Evolutionary conservation across 2,329 filamentous ascomycete genomes (phyloP).

Genomic region (Knufia petricola): DNA sequence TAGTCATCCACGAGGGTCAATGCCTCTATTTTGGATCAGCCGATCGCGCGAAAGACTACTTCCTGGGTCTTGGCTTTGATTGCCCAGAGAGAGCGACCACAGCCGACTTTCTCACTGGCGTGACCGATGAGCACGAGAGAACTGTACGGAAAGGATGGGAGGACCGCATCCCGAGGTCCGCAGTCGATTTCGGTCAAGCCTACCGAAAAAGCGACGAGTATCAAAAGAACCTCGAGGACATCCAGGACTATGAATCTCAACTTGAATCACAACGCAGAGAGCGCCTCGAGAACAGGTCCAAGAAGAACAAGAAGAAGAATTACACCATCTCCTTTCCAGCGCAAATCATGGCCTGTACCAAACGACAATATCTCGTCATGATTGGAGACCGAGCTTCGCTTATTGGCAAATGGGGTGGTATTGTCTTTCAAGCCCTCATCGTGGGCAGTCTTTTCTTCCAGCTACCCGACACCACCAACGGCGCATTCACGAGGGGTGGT

Average conservation of each 20-base stretch:
- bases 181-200: constrained; percentile 45
- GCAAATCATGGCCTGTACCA: constrained; percentile 46
- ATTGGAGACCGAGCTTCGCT: constrained; percentile 44
- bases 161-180: constrained; percentile 45
- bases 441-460: constrained; percentile 45
- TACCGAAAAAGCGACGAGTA: constrained; percentile 42
- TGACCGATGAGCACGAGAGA: constrained; percentile 54
- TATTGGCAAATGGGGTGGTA: constrained; percentile 42
- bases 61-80: constrained; percentile 60
- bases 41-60: constrained; percentile 57
- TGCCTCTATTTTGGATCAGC: constrained; percentile 63
- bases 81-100: constrained; percentile 64
- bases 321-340: constrained; percentile 44
- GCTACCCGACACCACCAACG: constrained; percentile 42
- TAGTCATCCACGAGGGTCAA: constrained; percentile 57
- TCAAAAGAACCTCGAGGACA: constrained; percentile 37
- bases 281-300: constrained; percentile 30
- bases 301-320: constrained; percentile 40
- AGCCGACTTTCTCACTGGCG: constrained; percentile 67
- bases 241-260: constrained; percentile 45
- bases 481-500: constrained; percentile 51
- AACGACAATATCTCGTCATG: constrained; percentile 45
- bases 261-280: constrained; percentile 34
- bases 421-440: constrained; percentile 38
- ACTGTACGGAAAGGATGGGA: constrained; percentile 48